Base-by-base conservation (phyloP, 2,329 filamentous ascomycete genomes). In the Stylonectria norvegica region DNA sequence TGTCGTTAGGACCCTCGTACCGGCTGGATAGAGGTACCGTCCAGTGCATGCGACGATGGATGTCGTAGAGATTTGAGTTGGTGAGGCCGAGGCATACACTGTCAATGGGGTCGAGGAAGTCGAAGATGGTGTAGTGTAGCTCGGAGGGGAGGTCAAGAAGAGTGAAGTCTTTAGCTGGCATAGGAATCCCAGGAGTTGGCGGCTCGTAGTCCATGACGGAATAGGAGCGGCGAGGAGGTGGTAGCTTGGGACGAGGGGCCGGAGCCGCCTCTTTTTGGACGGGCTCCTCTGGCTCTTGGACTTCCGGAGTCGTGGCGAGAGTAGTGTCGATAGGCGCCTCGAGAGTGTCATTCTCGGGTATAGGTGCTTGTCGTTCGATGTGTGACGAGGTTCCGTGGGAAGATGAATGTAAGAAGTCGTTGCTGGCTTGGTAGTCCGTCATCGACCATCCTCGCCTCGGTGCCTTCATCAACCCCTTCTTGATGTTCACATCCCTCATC, bases 41-140 rank as follows among this genome's bases (percentile, higher is more conserved):
- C 38, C 74, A 76, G 58, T 79, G 72, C 61, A 79, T 68, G 39
- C 70, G 71, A 18, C 70, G 68, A 60, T 80, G 77, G 52, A 83
- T 76, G 22, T 67, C 63, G 59, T 83, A 83, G 49, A 81, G 72
- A 56, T 74, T 69, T 30, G 68, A 69, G 65, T 72, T 78, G 25
- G 78, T 73, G 37, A 83, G 69, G 11, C 77, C 79, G 27, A 83
- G 65, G 56, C 78, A 82, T 27, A 75, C 76, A 54, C 78, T 76
- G 61, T 83, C 79, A 47, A 83, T 81, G 34, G 76, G 76, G 61
- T 83, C 79, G 42, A 83, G 72, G 48, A 76, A 74, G 58, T 80
- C 77, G 53, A 81, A 79, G 47, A 83, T 69, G 45, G 70, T 65
- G 47, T 74, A 79, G 59, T 81, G 78, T 9, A 83, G 65, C 60